A percentile compares a stretch with the other conserved stretches of the same genome.
These are phyloP conservation scores for Phytomonas francai DNA, from an alignment of 208 protist genomes.

Conservation along the genomic window DNA sequence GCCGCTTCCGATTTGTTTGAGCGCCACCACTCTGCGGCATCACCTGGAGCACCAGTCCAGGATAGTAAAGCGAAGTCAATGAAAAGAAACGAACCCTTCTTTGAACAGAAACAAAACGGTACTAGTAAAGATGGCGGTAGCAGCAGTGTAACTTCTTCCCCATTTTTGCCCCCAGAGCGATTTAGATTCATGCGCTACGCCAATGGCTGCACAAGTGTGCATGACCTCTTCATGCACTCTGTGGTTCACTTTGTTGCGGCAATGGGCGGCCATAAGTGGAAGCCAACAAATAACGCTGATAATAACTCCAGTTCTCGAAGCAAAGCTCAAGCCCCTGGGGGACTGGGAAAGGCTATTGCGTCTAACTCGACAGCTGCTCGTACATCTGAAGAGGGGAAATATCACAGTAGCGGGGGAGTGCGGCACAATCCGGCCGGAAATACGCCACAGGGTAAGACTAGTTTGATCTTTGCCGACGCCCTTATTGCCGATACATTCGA, in stretches of 20 bases:
- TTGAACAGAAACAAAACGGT: background rate
- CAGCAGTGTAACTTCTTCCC: background rate
- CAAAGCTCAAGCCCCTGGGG: background rate
- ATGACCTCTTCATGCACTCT: conserved; percentile 42
- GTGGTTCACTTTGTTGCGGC: conserved; percentile 59
- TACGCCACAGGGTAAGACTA: background rate
- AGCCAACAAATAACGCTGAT: background rate
- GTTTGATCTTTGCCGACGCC: background rate
- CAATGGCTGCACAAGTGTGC: conserved; percentile 60
- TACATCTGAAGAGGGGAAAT: background rate
- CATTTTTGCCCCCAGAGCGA: conserved; percentile 31
- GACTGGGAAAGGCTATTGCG: background rate
- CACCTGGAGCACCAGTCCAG: background rate
- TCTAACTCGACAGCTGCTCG: background rate
- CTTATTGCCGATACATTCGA: conserved; percentile 6
- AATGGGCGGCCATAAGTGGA: conserved; percentile 24
- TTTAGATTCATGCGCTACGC: conserved; percentile 72
- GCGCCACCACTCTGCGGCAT: background rate
- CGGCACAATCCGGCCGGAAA: background rate
- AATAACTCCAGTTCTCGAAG: background rate
- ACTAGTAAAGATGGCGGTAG: background rate
- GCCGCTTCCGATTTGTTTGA: conserved; percentile 54
- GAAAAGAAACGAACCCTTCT: background rate
- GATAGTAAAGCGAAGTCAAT: background rate
- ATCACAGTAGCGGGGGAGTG: background rate